phyloP scores from a whole-genome alignment of 139 green algal species.

The Spirogloea muscicola region DNA sequence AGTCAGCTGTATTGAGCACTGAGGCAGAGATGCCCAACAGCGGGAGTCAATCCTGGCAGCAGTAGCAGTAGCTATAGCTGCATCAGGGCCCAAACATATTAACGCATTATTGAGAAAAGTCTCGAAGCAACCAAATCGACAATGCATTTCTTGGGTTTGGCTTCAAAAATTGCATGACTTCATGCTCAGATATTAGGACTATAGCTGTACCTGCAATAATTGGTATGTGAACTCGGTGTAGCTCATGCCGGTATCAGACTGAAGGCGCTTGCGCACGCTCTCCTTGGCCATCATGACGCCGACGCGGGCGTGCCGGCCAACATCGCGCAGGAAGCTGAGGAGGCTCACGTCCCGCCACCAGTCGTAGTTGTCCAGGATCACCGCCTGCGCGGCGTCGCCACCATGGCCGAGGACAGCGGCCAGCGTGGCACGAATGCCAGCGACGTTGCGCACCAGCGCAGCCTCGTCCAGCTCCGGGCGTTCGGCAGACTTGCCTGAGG shows the following conservation, averaged over 20 bases:
- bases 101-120: too few relatives aligned
- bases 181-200: too few relatives aligned
- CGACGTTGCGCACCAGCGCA: slow-evolving; percentile 76
- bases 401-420: too few relatives aligned
- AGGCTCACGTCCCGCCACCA: slow-evolving; percentile 69
- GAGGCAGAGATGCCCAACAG: too few relatives aligned
- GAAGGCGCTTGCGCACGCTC: slow-evolving; percentile 82
- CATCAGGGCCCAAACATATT: too few relatives aligned
- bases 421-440: slow-evolving; percentile 28
- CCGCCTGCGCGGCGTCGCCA: too few relatives aligned
- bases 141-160: too few relatives aligned
- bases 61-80: too few relatives aligned
- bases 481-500: slow-evolving; percentile 74
- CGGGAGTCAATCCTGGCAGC: too few relatives aligned
- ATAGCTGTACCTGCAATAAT: slow-evolving; percentile 83
- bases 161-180: too few relatives aligned
- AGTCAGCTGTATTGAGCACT: too few relatives aligned
- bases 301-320: slow-evolving; percentile 89
- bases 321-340: slow-evolving; percentile 86
- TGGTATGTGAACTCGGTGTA: slow-evolving; percentile 94
- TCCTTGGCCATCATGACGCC: slow-evolving; percentile 94
- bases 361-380: slow-evolving; percentile 55
- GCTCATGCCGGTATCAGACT: slow-evolving; percentile 64
- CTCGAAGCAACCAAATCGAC: too few relatives aligned
- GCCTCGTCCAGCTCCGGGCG: slow-evolving; percentile 82